Evolutionary conservation across 106 monocot genomes (phyloP).

Genomic region (Alisma plantagoaquatica): DNA sequence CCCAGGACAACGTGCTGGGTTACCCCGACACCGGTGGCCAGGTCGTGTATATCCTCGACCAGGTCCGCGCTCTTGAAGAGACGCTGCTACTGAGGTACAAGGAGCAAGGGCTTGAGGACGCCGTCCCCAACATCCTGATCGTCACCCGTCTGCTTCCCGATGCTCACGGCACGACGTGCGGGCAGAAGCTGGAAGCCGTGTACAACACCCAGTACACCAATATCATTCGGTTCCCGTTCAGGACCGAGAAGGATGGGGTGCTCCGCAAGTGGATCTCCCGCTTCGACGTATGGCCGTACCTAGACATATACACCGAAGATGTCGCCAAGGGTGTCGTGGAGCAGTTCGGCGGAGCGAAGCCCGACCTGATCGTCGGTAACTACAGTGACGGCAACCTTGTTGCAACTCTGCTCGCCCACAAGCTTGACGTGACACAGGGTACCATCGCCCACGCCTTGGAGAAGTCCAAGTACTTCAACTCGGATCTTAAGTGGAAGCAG

Average conservation of each 20-base stretch:
- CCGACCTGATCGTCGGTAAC: conserved; percentile 87
- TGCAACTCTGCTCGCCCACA: conserved; percentile 70
- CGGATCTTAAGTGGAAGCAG: conserved; percentile 25
- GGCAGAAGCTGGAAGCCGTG: conserved; percentile 55
- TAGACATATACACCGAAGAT: conserved; percentile 83
- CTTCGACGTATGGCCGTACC: conserved; percentile 90
- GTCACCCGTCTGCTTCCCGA: conserved; percentile 87
- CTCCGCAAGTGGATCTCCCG: conserved; percentile 91
- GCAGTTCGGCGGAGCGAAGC: conserved; percentile 63
- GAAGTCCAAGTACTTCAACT: conserved; percentile 22
- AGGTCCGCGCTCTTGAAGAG: conserved; percentile 86
- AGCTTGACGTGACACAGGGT: conserved; percentile 74
- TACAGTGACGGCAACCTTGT: conserved; percentile 32
- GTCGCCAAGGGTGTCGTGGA: conserved; percentile 53
- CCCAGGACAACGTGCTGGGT: conserved; percentile 78
- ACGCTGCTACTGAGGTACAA: conserved; percentile 85
- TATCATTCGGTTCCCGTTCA: conserved; percentile 72
- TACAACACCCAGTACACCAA: conserved; percentile 45
- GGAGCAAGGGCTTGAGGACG: conserved; percentile 82
- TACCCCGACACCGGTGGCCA: conserved; percentile 92
- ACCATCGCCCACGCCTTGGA: conserved; percentile 27
- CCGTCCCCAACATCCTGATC: conserved; percentile 75
- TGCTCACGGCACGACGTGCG: conserved; percentile 70
- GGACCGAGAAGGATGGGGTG: conserved; percentile 51
- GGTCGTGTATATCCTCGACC: conserved; percentile 99